Evolutionary conservation across 148 eudicot genomes (phyloP), one percentile per base, ranked within the genome.

Genomic region (Linanthus parryae): DNA sequence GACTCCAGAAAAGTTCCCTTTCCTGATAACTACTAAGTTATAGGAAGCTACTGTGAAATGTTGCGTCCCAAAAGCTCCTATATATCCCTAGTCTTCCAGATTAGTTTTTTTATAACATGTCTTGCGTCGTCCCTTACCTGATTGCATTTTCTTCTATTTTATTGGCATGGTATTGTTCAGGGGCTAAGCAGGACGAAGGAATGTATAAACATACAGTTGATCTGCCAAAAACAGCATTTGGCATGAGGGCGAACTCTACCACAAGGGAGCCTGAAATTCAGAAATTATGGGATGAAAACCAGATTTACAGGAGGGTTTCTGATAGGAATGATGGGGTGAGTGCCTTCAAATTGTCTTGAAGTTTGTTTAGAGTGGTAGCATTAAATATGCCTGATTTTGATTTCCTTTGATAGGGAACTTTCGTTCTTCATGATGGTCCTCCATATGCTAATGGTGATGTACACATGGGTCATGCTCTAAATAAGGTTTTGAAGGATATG

Each of bases 361-460:
- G n/a, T 40, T 14, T 34, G 44, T 29, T 35, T 31, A 20, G 18
- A 51, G 52, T 30, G 37, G 8, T 33, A 25, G 29, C 37, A 22
- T 48, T 29, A 20, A 19, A 18, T n/a, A n/a, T 54, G 47, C 47
- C 48, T 73, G 48, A 63, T 56, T 23, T 50, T 43, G 41, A 44
- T 38, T n/a, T 42, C 7, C 21, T 51, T 15, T 68, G 41, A 52
- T 83, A 94, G 99, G 95, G 71, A 68, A 78, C 67, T 64, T 94
- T 88, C 44, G 67, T 84, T 52, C 96, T 94, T 67, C 99, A 94
- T 49, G 99, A 94, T 73, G 99, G 99, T 30, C 99, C 99, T 61
- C 99, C 99, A 34, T 94, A 94, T 72, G 99, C 99, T 36, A 94
- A 94, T 72, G 98, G 98, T 48, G 96, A 92, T 68, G 68, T 92